Evolutionary conservation across 148 eudicot species (phyloP), one percentile per base, ranked within the genome.

Genomic region (Fagopyrum tataricum): DNA sequence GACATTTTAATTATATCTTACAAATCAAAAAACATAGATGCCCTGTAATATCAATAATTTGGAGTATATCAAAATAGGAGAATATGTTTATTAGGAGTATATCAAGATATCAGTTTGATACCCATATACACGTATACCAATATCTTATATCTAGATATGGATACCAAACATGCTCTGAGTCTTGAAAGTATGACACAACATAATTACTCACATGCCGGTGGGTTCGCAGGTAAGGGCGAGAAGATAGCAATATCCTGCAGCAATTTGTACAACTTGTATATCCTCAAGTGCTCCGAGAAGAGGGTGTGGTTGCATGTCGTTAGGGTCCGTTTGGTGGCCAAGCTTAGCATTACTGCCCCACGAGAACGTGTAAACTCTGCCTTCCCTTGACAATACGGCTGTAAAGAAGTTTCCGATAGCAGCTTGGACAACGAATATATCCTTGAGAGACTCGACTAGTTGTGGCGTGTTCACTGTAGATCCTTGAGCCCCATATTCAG

Each of bases 361-460:
- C 3, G 93, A 95, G 75, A 95, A 91, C 15, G 98, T 95, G 81
- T 87, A 90, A 31, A 95, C 89, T 78, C 83, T 83, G 71, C 98
- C 98, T 84, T 91, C 98, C 79, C 97, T 86, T 9, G 98, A 95
- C 77, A 95, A 79, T 11, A 95, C 88, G 24, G 98, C 97, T 0
- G 98, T 95, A 76, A 95, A 95, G 89, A 91, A 91, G 71, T 95
- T 87, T 58, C 93, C 98, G 18, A 95, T 91, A 37, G 96, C 93
- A 67, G 93, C 98, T 90, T 95, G 98, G 55, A 95, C 98, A 6
- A 91, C 93, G 80, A 91, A 95, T 76, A 90, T 85, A 80, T 88
- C 82, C 78, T 91, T 91, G 78, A 95, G 78, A 46, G 98, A 91
- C 76, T 95, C 93, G 1, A 95, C 94, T n/a, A 86, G 74, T 72